Percentiles rank a stretch among this genome's conserved stretches.
Conservation (phyloP, 805 yeast genomes). For the Blastobotrys parvus region DNA sequence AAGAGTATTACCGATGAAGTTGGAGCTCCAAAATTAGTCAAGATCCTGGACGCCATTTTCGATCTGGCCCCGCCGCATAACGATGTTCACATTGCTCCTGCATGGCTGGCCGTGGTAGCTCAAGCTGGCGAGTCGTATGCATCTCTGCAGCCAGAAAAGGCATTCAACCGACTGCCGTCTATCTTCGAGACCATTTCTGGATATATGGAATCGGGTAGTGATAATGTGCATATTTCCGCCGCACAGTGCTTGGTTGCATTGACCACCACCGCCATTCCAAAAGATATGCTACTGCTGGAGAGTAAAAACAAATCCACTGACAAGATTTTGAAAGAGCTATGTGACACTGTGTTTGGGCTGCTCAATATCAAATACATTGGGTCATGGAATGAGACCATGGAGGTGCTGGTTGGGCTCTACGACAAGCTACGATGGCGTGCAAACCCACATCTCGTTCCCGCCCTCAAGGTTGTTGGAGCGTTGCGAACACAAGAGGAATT, state of each 20-base stretch:
- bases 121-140: conserved; percentile 60
- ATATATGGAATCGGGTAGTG: conserved; percentile 63
- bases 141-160: conserved; percentile 40
- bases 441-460: conserved; percentile 60
- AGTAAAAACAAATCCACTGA: conserved; percentile 19
- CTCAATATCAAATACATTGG: conserved; percentile 67
- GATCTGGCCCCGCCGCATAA: conserved; percentile 73
- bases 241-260: conserved; percentile 82
- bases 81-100: conserved; percentile 80
- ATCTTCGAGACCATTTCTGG: conserved; percentile 47
- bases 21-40: conserved; percentile 55
- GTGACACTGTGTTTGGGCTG: conserved; percentile 49
- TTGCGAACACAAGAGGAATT: conserved; percentile 80
- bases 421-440: conserved; percentile 55
- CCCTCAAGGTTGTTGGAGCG: conserved; percentile 67
- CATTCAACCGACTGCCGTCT: conserved; percentile 48
- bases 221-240: conserved; percentile 60
- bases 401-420: conserved; percentile 54
- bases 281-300: conserved; percentile 38
- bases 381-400: conserved; percentile 67
- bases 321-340: conserved; percentile 36
- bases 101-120: conserved; percentile 93
- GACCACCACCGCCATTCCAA: conserved; percentile 58
- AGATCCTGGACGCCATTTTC: conserved; percentile 61
- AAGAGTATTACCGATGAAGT: conserved; percentile 46